Evolutionary conservation across 2,329 filamentous ascomycete genomes (phyloP).

Genomic region (Aspergillus aculeatus): DNA sequence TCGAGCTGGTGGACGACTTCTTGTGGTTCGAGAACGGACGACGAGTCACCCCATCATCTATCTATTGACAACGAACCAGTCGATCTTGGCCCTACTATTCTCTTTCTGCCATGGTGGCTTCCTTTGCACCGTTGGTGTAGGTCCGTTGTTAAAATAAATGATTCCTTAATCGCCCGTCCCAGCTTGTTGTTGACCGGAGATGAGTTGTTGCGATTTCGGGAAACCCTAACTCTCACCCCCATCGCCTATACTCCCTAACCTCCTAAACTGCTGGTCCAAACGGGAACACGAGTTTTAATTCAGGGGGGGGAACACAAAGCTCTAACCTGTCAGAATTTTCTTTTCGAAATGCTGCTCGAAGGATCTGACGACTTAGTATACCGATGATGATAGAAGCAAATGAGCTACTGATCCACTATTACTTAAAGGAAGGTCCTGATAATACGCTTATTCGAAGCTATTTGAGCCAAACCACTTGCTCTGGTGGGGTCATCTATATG

Average conservation of each 20-base stretch:
- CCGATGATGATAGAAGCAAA: neutral
- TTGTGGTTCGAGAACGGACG: neutral
- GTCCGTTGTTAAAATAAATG: neutral
- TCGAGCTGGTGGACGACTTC: neutral
- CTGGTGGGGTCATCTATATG: constrained; percentile 14
- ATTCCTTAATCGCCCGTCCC: neutral
- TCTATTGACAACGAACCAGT: constrained; percentile 13
- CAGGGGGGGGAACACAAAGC: neutral
- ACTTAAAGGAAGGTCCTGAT: constrained; percentile 4
- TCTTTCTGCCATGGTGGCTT: constrained; percentile 15
- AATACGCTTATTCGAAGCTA: constrained; percentile 7
- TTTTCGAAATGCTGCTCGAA: neutral
- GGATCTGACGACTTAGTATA: neutral
- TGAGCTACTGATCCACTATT: constrained; percentile 2
- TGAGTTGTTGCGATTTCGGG: neutral
- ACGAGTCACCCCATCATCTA: neutral
- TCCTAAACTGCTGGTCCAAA: neutral
- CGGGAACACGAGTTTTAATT: neutral
- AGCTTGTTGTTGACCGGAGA: neutral
- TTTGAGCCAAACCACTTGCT: constrained; percentile 1
- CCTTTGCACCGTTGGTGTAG: neutral
- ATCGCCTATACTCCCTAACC: neutral
- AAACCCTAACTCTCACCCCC: neutral
- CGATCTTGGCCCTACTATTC: constrained; percentile 14
- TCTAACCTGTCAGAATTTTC: neutral